A percentile compares a stretch with the other conserved stretches of the same genome.
These are phyloP conservation scores for Diaporthe sp. DNA, from an alignment of 2,329 filamentous ascomycete genomes.

Conservation along the genomic window DNA sequence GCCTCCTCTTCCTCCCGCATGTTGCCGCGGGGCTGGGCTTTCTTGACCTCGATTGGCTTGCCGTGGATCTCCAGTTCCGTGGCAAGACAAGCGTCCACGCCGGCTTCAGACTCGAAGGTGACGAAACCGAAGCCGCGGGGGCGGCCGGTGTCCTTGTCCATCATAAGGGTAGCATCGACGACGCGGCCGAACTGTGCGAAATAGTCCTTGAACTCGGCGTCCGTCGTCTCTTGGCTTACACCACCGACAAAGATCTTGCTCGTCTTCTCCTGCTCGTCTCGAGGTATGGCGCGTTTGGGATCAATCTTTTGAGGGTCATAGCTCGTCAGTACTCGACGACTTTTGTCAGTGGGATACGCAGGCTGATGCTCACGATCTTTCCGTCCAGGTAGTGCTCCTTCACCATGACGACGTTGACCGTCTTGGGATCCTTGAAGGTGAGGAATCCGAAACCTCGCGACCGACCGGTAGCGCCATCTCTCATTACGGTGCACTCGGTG, in stretches of 20 bases:
- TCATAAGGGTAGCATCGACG: slow-evolving; percentile 98
- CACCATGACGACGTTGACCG: slow-evolving; percentile 99
- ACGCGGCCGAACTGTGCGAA: slow-evolving; percentile 97
- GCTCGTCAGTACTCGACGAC: slow-evolving; percentile 25
- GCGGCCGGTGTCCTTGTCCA: slow-evolving; percentile 99
- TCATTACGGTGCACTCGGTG: slow-evolving; percentile 98
- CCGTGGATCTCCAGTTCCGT: slow-evolving; percentile 91
- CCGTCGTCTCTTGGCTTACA: slow-evolving; percentile 96
- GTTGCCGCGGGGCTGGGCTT: slow-evolving; percentile 95
- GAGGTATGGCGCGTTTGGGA: slow-evolving; percentile 95
- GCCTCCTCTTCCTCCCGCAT: slow-evolving; percentile 90
- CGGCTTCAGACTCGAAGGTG: slow-evolving; percentile 95
- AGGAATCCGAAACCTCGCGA: slow-evolving; percentile 97
- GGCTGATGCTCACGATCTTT: slow-evolving; percentile 83
- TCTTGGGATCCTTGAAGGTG: slow-evolving; percentile 97
- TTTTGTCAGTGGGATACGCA: not conserved
- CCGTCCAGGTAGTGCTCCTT: slow-evolving; percentile 99
- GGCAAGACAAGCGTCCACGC: slow-evolving; percentile 91
- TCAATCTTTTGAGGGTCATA: slow-evolving; percentile 79
- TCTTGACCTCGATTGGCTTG: slow-evolving; percentile 98
- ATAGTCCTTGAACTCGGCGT: slow-evolving; percentile 95
- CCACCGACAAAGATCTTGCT: slow-evolving; percentile 99
- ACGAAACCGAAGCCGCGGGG: slow-evolving; percentile 98
- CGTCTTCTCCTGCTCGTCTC: slow-evolving; percentile 97
- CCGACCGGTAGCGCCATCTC: slow-evolving; percentile 91